phyloP scores from a whole-genome alignment of 2,329 filamentous ascomycete genomes.

The Macrophomina pseudophaseolina region DNA sequence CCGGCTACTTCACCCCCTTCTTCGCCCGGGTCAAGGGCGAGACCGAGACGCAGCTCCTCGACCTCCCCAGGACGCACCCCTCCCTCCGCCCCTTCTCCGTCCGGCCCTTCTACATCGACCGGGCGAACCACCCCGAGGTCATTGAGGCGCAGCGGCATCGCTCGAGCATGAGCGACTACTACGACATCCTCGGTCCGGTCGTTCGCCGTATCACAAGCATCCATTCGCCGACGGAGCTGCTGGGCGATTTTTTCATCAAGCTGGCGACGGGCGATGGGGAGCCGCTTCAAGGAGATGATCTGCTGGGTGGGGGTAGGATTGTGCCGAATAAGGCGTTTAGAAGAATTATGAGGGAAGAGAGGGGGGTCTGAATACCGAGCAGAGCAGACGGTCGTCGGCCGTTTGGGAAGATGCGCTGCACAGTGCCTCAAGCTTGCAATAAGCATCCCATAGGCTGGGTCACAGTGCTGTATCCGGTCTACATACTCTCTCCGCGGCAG shows the following conservation, averaged over 20 bases:
- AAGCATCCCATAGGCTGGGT: too few species aligned
- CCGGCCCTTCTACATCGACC: conserved; percentile 66
- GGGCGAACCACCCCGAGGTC: conserved; percentile 47
- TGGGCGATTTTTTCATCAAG: conserved; percentile 55
- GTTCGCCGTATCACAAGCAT: conserved; percentile 30
- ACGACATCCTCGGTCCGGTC: conserved; percentile 30
- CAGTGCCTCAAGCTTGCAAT: too few species aligned
- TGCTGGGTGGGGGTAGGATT: conserved; percentile 46
- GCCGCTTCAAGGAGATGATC: conserved; percentile 43
- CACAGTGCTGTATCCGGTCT: too few species aligned
- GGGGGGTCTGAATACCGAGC: background rate
- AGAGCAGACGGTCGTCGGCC: too few species aligned
- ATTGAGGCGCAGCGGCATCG: conserved; percentile 38
- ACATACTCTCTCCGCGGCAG: too few species aligned
- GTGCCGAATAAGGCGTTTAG: conserved; percentile 49
- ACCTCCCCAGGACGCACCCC: conserved; percentile 51
- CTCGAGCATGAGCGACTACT: background rate
- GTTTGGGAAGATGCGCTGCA: too few species aligned
- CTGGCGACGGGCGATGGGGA: conserved; percentile 56
- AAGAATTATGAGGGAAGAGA: conserved; percentile 35
- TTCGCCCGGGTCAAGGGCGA: conserved; percentile 72
- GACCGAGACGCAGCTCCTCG: conserved; percentile 64
- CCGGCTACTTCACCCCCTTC: conserved; percentile 60
- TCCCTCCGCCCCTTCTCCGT: conserved; percentile 61
- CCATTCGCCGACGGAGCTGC: conserved; percentile 53